Evolutionary conservation across 2,329 filamentous ascomycete species (phyloP).

Genomic region (Pyricularia grisea): DNA sequence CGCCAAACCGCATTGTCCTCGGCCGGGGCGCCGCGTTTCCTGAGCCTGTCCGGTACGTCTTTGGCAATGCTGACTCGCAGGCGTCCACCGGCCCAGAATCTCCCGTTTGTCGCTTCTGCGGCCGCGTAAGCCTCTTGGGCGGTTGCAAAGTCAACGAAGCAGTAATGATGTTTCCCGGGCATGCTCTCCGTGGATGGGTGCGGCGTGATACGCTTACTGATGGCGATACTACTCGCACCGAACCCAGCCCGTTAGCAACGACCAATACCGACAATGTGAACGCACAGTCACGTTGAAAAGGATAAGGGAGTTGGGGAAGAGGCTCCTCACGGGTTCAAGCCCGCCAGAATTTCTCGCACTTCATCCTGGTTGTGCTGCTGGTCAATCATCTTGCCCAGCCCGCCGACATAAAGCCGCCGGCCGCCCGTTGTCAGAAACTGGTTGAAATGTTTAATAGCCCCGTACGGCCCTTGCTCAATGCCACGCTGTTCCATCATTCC

Average conservation of each 20-base stretch:
- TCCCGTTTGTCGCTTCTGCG: conserved; percentile 30
- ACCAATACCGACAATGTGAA: conserved; percentile 9
- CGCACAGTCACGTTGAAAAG: conserved; percentile 10
- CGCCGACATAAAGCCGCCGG: conserved; percentile 39
- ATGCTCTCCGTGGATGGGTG: conserved; percentile 41
- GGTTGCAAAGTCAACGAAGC: conserved; percentile 54
- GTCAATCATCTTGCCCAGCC: conserved; percentile 38
- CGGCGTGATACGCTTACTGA: conserved; percentile 47
- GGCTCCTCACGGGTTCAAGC: conserved; percentile 27
- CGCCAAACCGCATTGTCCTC: neutral
- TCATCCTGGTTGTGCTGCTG: conserved; percentile 37
- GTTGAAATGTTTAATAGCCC: conserved; percentile 21
- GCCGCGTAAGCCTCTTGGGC: conserved; percentile 43
- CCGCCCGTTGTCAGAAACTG: neutral
- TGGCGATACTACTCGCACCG: conserved; percentile 9
- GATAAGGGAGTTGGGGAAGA: too few species aligned
- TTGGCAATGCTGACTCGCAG: neutral
- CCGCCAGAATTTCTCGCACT: conserved; percentile 34
- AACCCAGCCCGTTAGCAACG: neutral
- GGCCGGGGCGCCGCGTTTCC: neutral
- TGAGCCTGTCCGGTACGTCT: neutral
- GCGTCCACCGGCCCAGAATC: neutral
- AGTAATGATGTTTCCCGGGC: conserved; percentile 50
- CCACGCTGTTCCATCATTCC: conserved; percentile 10
- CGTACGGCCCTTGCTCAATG: conserved; percentile 17